phyloP scores from a whole-genome alignment of 176 grass and related monocot species.

The Paspalum vaginatum region DNA sequence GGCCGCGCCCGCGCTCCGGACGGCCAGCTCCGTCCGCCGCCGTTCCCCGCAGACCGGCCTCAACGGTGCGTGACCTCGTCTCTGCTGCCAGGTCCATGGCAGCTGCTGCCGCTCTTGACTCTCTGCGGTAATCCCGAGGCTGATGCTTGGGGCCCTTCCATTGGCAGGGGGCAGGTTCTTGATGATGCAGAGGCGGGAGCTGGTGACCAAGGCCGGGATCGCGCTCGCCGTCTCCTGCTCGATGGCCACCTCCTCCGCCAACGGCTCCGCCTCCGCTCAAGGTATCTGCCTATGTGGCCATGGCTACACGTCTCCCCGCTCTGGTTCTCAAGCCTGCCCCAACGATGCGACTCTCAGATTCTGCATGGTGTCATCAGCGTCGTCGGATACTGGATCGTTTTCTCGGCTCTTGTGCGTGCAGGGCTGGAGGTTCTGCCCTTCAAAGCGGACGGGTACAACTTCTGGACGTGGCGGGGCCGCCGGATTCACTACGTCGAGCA shows the following conservation, averaged over 20 bases:
- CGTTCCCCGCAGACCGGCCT: background rate
- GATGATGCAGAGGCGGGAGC: slow-evolving; percentile 70
- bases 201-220: slow-evolving; percentile 63
- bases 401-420: slow-evolving; percentile 5
- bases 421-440: slow-evolving; percentile 79
- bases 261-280: slow-evolving; percentile 22
- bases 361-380: background rate
- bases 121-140: background rate
- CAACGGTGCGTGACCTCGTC: slow-evolving; percentile 12
- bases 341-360: too few species aligned
- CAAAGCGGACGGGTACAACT: slow-evolving; percentile 89
- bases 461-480: slow-evolving; percentile 91
- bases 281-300: background rate
- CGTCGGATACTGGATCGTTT: background rate
- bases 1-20: slow-evolving; percentile 42
- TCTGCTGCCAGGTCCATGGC: background rate
- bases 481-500: slow-evolving; percentile 91
- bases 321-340: background rate
- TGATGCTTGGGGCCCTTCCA: background rate
- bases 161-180: slow-evolving; percentile 42
- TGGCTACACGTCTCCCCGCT: background rate
- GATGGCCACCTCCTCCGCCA: slow-evolving; percentile 52
- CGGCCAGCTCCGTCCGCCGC: slow-evolving; percentile 31
- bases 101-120: background rate
- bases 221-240: slow-evolving; percentile 75